Conservation (phyloP, 352 stramenopile species). For the Pythium rishiriense region DNA sequence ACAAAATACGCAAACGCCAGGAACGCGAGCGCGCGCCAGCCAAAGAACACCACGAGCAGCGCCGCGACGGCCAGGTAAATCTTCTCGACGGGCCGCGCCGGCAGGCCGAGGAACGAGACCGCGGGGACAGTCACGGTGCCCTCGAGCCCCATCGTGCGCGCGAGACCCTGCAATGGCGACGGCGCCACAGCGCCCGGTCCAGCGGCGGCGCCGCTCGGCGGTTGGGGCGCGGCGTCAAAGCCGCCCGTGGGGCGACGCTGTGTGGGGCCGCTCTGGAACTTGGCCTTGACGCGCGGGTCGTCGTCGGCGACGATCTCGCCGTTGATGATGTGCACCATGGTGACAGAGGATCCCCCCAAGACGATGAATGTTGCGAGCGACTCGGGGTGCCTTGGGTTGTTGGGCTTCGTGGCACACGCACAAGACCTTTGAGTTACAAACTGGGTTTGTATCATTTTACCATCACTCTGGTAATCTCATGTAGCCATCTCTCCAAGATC, state of each 20-base stretch:
- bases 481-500: slow-evolving; percentile 18
- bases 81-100: slow-evolving; percentile 61
- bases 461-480: slow-evolving; percentile 1
- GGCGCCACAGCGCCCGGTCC: neutral
- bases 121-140: slow-evolving; percentile 60
- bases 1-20: slow-evolving; percentile 67
- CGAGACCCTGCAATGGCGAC: slow-evolving; percentile 51
- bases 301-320: slow-evolving; percentile 85
- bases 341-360: no score
- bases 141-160: slow-evolving; percentile 57
- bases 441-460: neutral
- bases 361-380: no score
- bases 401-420: neutral
- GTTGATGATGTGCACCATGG: slow-evolving; percentile 90
- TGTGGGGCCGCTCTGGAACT: slow-evolving; percentile 17
- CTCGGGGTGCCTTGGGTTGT: no score
- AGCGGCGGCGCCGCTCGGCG: slow-evolving; percentile 8
- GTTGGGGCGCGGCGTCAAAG: slow-evolving; percentile 10
- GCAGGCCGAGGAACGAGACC: slow-evolving; percentile 45
- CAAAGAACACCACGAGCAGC: slow-evolving; percentile 59
- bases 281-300: slow-evolving; percentile 68
- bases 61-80: slow-evolving; percentile 61
- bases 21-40: slow-evolving; percentile 75
- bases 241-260: slow-evolving; percentile 16
- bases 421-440: neutral